phyloP scores from a whole-genome alignment of 441 rosid genomes.

The Gossypium aridum region DNA sequence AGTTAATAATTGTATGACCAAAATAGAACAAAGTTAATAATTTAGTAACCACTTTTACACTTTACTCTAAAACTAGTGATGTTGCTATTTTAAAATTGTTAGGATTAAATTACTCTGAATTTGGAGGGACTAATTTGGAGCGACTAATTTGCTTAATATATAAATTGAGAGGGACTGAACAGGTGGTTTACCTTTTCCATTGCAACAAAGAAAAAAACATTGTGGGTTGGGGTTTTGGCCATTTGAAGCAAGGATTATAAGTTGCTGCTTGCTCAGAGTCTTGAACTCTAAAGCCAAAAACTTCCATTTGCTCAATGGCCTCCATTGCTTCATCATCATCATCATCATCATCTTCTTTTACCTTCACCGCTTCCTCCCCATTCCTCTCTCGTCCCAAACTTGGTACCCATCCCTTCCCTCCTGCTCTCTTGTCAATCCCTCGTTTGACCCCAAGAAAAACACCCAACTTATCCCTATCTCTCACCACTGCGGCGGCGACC shows the following conservation, averaged over 20 bases:
- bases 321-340: constrained; percentile 16
- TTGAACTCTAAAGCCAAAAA: neutral
- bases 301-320: constrained; percentile 10
- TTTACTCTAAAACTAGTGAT: too few relatives aligned
- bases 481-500: constrained; percentile 21
- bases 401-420: constrained; percentile 12
- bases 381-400: constrained; percentile 20
- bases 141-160: too few relatives aligned
- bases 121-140: too few relatives aligned
- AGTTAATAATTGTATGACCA: too few relatives aligned
- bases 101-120: too few relatives aligned
- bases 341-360: neutral
- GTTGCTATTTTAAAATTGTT: too few relatives aligned
- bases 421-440: constrained; percentile 15
- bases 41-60: too few relatives aligned
- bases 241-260: neutral
- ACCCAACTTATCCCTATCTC: constrained; percentile 13
- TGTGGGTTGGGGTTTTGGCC: neutral
- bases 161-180: too few relatives aligned
- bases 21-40: too few relatives aligned
- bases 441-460: constrained; percentile 12
- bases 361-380: constrained; percentile 12
- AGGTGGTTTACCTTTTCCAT: neutral
- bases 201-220: neutral
- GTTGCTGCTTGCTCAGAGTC: neutral